phyloP scores from a whole-genome alignment of 202 grass and related monocot species.

The Zizania palustris region DNA sequence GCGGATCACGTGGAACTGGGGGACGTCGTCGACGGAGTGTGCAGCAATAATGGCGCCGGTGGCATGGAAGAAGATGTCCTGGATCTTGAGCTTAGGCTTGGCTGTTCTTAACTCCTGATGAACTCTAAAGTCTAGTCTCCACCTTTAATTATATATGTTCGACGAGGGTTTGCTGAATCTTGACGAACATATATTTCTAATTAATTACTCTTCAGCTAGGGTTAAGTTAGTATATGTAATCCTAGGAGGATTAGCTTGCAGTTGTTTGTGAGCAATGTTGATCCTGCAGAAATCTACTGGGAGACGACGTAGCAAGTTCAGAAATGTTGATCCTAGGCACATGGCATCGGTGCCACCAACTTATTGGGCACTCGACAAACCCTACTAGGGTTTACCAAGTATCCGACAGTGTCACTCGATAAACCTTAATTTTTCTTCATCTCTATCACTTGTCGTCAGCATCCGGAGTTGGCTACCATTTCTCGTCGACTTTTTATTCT shows the following conservation, averaged over 20 bases:
- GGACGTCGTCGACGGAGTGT: conserved; percentile 14
- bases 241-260: not conserved
- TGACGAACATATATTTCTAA: not conserved
- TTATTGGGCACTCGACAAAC: no score
- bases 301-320: not conserved
- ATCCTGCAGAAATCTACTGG: no score
- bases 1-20: conserved; percentile 54
- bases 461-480: no score
- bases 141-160: not conserved
- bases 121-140: no score
- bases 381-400: no score
- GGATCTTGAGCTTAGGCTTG: conserved; percentile 90
- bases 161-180: not conserved
- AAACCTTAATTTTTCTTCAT: no score
- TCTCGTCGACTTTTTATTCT: no score
- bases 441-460: no score
- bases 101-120: conserved; percentile 32
- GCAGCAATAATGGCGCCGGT: not conserved
- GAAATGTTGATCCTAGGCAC: not conserved
- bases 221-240: not conserved
- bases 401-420: no score
- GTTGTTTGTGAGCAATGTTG: not conserved
- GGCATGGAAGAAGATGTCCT: conserved; percentile 29
- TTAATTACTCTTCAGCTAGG: not conserved
- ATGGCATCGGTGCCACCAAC: no score